These are phyloP conservation scores for Fraxinus dipetala DNA, from an alignment of 305 asterid genomes.

Conservation along the genomic window DNA sequence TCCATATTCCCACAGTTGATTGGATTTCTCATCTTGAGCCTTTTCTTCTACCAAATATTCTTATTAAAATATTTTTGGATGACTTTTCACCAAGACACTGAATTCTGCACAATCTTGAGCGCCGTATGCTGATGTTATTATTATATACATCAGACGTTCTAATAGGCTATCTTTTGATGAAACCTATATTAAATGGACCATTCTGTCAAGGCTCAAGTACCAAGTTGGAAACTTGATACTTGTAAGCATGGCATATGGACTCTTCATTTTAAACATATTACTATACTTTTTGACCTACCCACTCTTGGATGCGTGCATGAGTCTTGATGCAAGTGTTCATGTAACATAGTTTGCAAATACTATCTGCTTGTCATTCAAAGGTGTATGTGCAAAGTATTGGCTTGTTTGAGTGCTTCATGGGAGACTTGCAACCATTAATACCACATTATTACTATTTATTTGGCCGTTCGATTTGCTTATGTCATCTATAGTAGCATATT, in stretches of 20 bases:
- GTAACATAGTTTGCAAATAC: neutral
- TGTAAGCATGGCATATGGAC: neutral
- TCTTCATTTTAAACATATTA: neutral
- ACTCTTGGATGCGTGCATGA: neutral
- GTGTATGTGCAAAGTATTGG: neutral
- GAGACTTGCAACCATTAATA: neutral
- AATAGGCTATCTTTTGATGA: neutral
- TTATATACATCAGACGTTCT: neutral
- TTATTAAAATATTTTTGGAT: neutral
- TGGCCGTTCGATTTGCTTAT: neutral
- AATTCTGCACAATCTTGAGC: neutral
- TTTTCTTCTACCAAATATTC: neutral
- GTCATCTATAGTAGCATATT: neutral
- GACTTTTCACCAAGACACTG: neutral
- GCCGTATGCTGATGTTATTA: neutral
- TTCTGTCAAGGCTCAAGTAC: neutral
- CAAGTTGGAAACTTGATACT: neutral
- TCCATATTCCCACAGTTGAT: neutral
- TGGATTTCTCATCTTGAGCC: neutral
- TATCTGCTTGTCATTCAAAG: neutral
- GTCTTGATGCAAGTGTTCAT: neutral
- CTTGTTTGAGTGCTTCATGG: neutral
- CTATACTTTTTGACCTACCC: neutral
- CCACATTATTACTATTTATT: neutral
- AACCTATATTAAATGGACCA: neutral